Percentiles rank a stretch among this genome's conserved stretches.
Evolutionary conservation across 148 eudicot species (phyloP).

Genomic region (Amaranthus palmeri): DNA sequence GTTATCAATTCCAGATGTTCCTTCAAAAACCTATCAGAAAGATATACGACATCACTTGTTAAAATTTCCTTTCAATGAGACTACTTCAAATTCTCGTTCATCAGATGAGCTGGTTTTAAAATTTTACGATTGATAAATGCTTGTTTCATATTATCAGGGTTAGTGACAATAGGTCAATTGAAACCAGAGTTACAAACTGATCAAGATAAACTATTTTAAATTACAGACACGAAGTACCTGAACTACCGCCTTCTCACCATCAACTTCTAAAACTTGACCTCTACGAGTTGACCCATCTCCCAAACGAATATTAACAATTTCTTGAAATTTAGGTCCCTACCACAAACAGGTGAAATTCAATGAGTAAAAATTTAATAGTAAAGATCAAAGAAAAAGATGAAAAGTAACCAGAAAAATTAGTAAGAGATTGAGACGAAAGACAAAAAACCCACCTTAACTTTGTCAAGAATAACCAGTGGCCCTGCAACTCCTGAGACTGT

Average conservation of each 20-base stretch:
- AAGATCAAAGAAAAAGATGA: not conserved
- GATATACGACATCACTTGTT: not conserved
- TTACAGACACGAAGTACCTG: constrained; percentile 44
- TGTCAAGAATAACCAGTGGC: constrained; percentile 60
- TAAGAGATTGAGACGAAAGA: not conserved
- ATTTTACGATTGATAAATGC: not conserved
- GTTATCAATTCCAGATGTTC: constrained; percentile 98
- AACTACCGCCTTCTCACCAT: constrained; percentile 98
- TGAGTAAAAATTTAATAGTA: not conserved
- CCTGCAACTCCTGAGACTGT: constrained; percentile 68
- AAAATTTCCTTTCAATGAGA: too few relatives aligned
- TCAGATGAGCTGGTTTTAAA: too few relatives aligned
- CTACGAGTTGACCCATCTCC: constrained; percentile 96
- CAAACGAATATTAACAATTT: constrained; percentile 92
- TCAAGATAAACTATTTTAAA: not conserved
- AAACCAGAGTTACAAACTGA: not conserved
- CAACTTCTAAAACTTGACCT: constrained; percentile 98
- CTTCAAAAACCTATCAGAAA: constrained; percentile 84
- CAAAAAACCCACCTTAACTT: constrained; percentile 66
- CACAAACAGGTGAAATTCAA: constrained; percentile 5
- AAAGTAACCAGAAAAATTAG: not conserved
- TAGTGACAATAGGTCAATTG: not conserved
- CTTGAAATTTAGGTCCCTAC: constrained; percentile 98
- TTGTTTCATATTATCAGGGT: not conserved
- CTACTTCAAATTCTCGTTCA: too few relatives aligned